Evolutionary conservation across 2,329 filamentous ascomycete species (phyloP).

Genomic region (Colletotrichum lentis): DNA sequence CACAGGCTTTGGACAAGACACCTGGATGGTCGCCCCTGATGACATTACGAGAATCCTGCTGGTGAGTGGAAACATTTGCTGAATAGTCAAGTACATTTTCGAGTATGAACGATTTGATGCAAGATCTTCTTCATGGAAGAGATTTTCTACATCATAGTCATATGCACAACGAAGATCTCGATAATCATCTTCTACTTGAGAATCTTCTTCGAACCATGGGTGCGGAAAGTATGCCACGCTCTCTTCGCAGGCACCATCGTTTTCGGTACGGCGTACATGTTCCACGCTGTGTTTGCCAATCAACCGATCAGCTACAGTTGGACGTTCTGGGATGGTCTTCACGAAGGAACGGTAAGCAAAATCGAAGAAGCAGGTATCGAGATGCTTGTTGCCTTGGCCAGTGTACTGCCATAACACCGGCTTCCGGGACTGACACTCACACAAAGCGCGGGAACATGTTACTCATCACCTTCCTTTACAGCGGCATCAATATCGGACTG

Average conservation of each 20-base stretch:
- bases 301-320: neutral
- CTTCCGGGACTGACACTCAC: neutral
- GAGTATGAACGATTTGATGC: neutral
- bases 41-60: neutral
- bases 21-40: neutral
- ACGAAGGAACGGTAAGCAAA: neutral
- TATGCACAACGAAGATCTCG: neutral
- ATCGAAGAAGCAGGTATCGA: neutral
- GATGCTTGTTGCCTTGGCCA: too few relatives aligned
- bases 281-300: neutral
- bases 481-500: neutral
- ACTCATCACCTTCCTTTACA: neutral
- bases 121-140: neutral
- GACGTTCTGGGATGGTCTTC: constrained; percentile 1
- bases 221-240: neutral
- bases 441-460: neutral
- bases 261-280: neutral
- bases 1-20: neutral
- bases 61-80: neutral
- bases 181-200: neutral
- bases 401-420: too few relatives aligned
- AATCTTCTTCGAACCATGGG: constrained; percentile 1
- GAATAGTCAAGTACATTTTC: neutral
- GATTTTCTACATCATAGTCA: neutral
- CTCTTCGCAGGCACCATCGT: neutral